These are phyloP conservation scores for Aureobasidium subglaciale DNA, from an alignment of 2,329 filamentous ascomycete species.

Conservation along the genomic window DNA sequence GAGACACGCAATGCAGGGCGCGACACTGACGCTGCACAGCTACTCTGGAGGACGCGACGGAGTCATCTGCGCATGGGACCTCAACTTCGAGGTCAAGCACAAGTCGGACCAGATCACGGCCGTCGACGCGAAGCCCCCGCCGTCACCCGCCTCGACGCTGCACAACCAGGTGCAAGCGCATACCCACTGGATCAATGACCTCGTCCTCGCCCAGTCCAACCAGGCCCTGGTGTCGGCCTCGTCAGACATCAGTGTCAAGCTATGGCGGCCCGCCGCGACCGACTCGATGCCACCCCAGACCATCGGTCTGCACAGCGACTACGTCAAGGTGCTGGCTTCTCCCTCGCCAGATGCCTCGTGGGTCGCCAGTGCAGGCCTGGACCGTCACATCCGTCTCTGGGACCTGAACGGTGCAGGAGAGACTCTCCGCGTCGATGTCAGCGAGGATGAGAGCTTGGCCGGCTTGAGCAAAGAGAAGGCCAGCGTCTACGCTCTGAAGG, in stretches of 20 bases:
- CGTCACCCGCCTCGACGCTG: slow-evolving; percentile 44
- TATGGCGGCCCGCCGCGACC: slow-evolving; percentile 72
- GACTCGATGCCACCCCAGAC: slow-evolving; percentile 61
- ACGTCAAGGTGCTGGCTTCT: slow-evolving; percentile 87
- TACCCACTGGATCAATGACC: slow-evolving; percentile 95
- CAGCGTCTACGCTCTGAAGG: slow-evolving; percentile 85
- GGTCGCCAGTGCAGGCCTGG: slow-evolving; percentile 90
- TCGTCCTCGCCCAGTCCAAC: slow-evolving; percentile 71
- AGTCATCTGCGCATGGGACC: slow-evolving; percentile 91
- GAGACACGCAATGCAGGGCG: neutral
- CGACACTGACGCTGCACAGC: slow-evolving; percentile 41
- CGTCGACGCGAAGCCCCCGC: slow-evolving; percentile 26
- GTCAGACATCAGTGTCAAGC: slow-evolving; percentile 86
- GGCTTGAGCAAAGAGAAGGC: slow-evolving; percentile 75
- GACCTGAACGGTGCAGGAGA: slow-evolving; percentile 84
- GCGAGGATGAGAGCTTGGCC: slow-evolving; percentile 65
- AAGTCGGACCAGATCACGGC: slow-evolving; percentile 25
- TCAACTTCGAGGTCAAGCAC: slow-evolving; percentile 60
- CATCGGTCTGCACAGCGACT: slow-evolving; percentile 90
- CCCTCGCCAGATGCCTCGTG: slow-evolving; percentile 65
- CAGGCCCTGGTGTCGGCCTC: slow-evolving; percentile 79
- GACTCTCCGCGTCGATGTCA: slow-evolving; percentile 76
- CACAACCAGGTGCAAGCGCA: slow-evolving; percentile 68
- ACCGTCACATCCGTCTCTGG: slow-evolving; percentile 89
- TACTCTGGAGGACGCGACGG: slow-evolving; percentile 96